Conservation (phyloP, 1,284 basidiomycete species). For the Phlebopus sp. region DNA sequence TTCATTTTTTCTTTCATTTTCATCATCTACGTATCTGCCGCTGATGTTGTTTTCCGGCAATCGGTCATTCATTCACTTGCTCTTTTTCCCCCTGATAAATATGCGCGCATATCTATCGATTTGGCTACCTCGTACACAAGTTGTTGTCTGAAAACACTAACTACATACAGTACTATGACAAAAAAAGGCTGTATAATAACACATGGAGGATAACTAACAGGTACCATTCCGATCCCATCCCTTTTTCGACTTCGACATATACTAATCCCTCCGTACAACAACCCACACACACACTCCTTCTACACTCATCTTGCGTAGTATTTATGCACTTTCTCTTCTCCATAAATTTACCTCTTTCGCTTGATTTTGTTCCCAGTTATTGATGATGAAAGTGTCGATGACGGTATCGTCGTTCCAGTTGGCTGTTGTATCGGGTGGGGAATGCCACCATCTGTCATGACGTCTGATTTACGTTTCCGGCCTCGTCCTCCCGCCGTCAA, state of each 20-base stretch:
- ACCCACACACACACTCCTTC: too few relatives aligned
- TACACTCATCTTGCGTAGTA: neutral
- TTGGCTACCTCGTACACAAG: neutral
- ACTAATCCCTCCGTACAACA: neutral
- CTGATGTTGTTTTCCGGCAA: neutral
- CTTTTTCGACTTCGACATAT: neutral
- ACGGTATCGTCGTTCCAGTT: neutral
- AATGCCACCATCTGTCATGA: slow-evolving; percentile 24
- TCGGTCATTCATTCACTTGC: neutral
- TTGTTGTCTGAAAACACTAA: neutral
- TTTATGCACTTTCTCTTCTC: neutral
- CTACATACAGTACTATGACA: slow-evolving; percentile 2
- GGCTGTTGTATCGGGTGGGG: neutral
- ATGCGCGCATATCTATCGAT: neutral
- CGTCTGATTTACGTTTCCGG: slow-evolving; percentile 51
- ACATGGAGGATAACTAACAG: neutral
- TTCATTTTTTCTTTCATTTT: neutral
- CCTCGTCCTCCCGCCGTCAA: slow-evolving; percentile 14
- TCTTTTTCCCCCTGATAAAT: neutral
- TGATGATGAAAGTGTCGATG: neutral
- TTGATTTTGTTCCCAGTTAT: slow-evolving; percentile 20
- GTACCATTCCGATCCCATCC: neutral
- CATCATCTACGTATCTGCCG: neutral
- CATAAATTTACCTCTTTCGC: slow-evolving; percentile 22
- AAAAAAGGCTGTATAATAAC: slow-evolving; percentile 1